Conservation (phyloP, 2,329 filamentous ascomycete species). For the Stagonosporopsis rhizophila region DNA sequence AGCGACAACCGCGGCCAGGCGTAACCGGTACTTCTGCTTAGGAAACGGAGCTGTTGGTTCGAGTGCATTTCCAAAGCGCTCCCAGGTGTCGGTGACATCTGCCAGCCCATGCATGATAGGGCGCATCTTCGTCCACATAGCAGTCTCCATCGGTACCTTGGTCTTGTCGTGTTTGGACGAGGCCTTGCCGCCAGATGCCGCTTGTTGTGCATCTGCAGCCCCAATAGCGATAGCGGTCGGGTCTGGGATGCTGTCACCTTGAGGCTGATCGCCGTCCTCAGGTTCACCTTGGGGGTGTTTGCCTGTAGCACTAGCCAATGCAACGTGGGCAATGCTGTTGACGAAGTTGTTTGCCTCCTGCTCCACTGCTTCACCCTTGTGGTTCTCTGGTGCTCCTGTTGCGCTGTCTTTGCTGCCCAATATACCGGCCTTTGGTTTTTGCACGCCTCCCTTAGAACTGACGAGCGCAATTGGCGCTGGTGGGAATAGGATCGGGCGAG, state of each 20-base stretch:
- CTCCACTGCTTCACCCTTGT: slow-evolving; percentile 84
- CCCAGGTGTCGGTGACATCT: slow-evolving; percentile 68
- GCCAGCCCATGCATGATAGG: slow-evolving; percentile 72
- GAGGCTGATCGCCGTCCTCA: slow-evolving; percentile 45
- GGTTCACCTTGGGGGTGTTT: slow-evolving; percentile 75
- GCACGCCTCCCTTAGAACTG: slow-evolving; percentile 71
- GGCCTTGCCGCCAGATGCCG: slow-evolving; percentile 60
- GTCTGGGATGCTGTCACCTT: slow-evolving; percentile 66
- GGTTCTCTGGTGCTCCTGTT: slow-evolving; percentile 82
- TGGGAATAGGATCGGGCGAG: slow-evolving; percentile 72
- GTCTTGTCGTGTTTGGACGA: slow-evolving; percentile 72
- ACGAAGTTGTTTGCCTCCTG: slow-evolving; percentile 84
- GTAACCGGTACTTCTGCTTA: slow-evolving; percentile 52
- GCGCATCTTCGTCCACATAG: slow-evolving; percentile 78
- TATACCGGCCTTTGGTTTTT: slow-evolving; percentile 78
- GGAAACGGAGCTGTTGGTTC: slow-evolving; percentile 59
- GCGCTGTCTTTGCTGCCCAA: slow-evolving; percentile 77
- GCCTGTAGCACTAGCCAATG: slow-evolving; percentile 76
- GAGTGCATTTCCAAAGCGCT: slow-evolving; percentile 66
- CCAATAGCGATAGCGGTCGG: slow-evolving; percentile 63
- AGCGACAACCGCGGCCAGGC: slow-evolving; percentile 55
- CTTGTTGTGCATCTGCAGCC: slow-evolving; percentile 62
- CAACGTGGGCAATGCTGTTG: slow-evolving; percentile 73
- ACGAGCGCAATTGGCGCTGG: slow-evolving; percentile 79
- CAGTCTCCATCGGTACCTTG: slow-evolving; percentile 77